phyloP scores from a whole-genome alignment of 1,284 basidiomycete genomes.

The Pyrrhoderma lamaoense region DNA sequence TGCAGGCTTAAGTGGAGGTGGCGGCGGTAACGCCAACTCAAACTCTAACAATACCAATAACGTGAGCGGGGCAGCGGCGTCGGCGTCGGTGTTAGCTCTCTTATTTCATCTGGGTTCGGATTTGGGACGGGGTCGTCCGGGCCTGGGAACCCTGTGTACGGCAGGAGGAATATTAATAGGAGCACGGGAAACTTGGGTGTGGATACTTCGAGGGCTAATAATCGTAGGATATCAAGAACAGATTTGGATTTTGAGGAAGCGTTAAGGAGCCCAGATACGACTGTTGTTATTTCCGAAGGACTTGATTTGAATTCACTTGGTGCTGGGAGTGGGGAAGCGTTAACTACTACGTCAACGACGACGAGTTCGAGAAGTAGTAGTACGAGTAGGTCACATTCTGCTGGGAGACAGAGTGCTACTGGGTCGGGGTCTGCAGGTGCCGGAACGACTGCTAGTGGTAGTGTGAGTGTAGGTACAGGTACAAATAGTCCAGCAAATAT shows the following conservation, averaged over 20 bases:
- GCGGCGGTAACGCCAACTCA: too few relatives aligned
- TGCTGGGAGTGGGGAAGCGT: constrained; percentile 21
- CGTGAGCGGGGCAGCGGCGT: too few relatives aligned
- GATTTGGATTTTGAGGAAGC: constrained; percentile 76
- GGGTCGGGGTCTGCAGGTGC: constrained; percentile 19
- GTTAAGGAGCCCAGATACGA: constrained; percentile 48
- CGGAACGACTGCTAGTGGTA: constrained; percentile 20
- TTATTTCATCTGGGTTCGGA: constrained; percentile 30
- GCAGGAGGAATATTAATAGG: too few relatives aligned
- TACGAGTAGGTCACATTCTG: not conserved
- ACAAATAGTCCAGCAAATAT: too few relatives aligned
- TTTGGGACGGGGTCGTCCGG: too few relatives aligned
- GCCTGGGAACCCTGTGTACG: too few relatives aligned
- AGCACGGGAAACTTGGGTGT: too few relatives aligned
- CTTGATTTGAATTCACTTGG: constrained; percentile 62
- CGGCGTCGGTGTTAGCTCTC: too few relatives aligned
- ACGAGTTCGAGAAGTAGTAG: not conserved
- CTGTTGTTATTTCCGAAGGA: constrained; percentile 59
- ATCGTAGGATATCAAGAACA: constrained; percentile 54
- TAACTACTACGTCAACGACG: not conserved
- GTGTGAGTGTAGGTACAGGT: not conserved
- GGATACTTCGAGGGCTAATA: constrained; percentile 29
- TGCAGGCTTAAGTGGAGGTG: too few relatives aligned
- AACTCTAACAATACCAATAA: too few relatives aligned
- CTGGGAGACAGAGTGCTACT: constrained; percentile 8